Base-by-base conservation (phyloP, 192 early-diverging fungal species). In the Ambispora gerdemannii region DNA sequence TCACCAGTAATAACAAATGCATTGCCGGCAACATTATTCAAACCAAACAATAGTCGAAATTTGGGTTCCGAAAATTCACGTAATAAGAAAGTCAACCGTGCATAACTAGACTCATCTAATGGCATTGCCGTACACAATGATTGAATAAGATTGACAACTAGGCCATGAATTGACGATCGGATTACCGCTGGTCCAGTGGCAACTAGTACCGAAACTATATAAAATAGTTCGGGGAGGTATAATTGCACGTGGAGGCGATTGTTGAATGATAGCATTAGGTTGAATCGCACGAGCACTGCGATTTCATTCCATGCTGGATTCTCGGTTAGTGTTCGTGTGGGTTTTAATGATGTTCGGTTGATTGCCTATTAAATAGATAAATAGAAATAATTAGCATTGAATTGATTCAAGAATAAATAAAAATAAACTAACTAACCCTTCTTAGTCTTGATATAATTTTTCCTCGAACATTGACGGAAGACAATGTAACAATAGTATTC, bases 251-350 rank as follows among this genome's bases (percentile, higher is more conserved):
- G 78, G 28, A 78, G 76, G 3, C 81, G 79, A 70, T 93, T 92
- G 65, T 94, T 90, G 80, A 97, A 98, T 6, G 92, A 94, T 34
- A 94, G 80, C 76, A 95, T 93, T 70, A 97, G 77, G 53, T 92
- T 86, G 77, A 95, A 90, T 15, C 96, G 87, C 62, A 95, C 79
- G 64, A 97, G 77, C 17, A 94, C 90, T 0, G 92, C 90, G 74
- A 98, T 94, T 74, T 98, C 92, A n/a, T 88, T 86, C 95, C 94
- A 97, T 38, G 89, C 83, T 63, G 88, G 83, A 71, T 96, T 94
- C 30, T 93, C 86, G 0, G 89, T 86, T 19, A 98, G 82, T 33
- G 87, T 81, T 7, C 85, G 76, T 19, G 85, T 86, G 43, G 87
- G 87, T 67, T 88, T 84, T 36, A 89, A 78, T 31, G 91, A 92